These are phyloP conservation scores for Sphaerulina vaccinii DNA, from an alignment of 2,329 filamentous ascomycete genomes.

Conservation along the genomic window DNA sequence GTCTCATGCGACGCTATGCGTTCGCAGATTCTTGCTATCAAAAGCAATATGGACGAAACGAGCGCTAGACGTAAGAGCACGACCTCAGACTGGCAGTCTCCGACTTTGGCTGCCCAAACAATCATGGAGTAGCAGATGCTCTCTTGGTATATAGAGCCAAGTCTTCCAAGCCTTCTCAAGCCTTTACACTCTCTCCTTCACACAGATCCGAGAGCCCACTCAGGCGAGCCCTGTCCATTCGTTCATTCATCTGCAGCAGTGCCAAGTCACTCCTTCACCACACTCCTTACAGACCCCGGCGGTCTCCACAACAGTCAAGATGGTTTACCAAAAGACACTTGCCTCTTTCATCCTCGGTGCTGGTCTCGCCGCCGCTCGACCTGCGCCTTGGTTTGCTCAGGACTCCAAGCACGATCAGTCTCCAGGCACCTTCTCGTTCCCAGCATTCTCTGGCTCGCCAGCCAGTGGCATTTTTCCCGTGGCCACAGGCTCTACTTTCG, in stretches of 20 bases:
- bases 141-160: constrained; percentile 21
- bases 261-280: constrained; percentile 16
- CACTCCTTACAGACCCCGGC: constrained; percentile 8
- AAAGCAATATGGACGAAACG: constrained; percentile 7
- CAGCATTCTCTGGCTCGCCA: not conserved
- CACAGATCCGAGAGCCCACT: constrained; percentile 12
- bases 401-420: constrained; percentile 3
- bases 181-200: constrained; percentile 9
- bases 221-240: constrained; percentile 1
- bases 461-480: constrained; percentile 9
- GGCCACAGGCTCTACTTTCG: constrained; percentile 2
- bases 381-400: constrained; percentile 10
- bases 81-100: not conserved
- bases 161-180: constrained; percentile 16
- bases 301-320: constrained; percentile 10
- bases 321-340: constrained; percentile 22
- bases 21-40: not conserved
- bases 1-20: not conserved
- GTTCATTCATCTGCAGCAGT: constrained; percentile 15
- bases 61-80: not conserved
- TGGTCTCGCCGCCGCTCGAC: constrained; percentile 21
- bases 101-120: not conserved
- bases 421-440: constrained; percentile 1
- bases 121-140: not conserved
- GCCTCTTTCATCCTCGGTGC: constrained; percentile 22